phyloP scores from a whole-genome alignment of 306 rosid species.

The Pyrus bretschneideri region DNA sequence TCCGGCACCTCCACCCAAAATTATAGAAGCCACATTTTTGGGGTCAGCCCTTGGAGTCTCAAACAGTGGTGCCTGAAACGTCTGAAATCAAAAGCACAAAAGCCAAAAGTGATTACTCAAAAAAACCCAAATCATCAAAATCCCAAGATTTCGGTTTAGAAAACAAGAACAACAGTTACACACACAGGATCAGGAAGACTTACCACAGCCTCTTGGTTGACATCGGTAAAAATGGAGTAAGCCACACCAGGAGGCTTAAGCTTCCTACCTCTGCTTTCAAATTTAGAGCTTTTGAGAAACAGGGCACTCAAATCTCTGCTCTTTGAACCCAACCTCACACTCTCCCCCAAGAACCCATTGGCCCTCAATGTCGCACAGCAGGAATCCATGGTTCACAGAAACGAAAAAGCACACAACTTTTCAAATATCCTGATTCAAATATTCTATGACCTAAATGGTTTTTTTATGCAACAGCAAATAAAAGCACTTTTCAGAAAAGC shows the following conservation, averaged over 20 bases:
- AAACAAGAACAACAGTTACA: neutral
- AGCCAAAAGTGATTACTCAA: neutral
- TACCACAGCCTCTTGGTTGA: slow-evolving; percentile 41
- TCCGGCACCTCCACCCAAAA: slow-evolving; percentile 94
- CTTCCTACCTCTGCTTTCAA: slow-evolving; percentile 15
- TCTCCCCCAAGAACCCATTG: slow-evolving; percentile 50
- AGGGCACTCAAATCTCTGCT: slow-evolving; percentile 24
- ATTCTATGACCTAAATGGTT: neutral
- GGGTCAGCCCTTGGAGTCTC: slow-evolving; percentile 61
- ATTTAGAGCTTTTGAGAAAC: slow-evolving; percentile 23
- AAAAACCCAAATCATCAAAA: neutral
- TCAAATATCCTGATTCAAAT: slow-evolving; percentile 1
- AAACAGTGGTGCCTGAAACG: slow-evolving; percentile 32
- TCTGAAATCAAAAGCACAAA: slow-evolving; percentile 31
- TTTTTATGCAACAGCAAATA: neutral
- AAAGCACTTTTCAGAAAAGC: slow-evolving; percentile 5
- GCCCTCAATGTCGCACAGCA: slow-evolving; percentile 36
- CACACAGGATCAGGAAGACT: neutral
- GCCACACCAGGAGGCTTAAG: slow-evolving; percentile 23
- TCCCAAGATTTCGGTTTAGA: neutral
- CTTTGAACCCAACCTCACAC: slow-evolving; percentile 27
- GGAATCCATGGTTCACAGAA: slow-evolving; percentile 37
- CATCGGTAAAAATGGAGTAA: slow-evolving; percentile 48
- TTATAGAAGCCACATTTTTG: slow-evolving; percentile 71
- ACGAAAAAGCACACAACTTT: neutral